Evolutionary conservation across 1,139 yeast species (phyloP).

Genomic region (Geotrichum australiense): DNA sequence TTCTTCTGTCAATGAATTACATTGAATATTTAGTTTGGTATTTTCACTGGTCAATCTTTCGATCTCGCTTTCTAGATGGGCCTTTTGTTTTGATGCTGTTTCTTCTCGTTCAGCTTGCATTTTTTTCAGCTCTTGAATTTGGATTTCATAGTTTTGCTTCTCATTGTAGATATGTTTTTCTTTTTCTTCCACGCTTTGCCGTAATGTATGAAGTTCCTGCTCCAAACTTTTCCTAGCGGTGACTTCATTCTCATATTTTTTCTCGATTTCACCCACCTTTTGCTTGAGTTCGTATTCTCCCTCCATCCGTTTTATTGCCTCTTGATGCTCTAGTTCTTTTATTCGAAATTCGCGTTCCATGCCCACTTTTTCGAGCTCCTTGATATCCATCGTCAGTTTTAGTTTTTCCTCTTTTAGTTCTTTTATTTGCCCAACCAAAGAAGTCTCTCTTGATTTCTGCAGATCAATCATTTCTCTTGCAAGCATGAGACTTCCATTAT

Average conservation of each 20-base stretch:
- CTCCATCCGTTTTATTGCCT: slow-evolving; percentile 2
- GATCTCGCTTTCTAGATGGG: slow-evolving; percentile 20
- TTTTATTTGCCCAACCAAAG: slow-evolving; percentile 17
- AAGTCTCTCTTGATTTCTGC: slow-evolving; percentile 13
- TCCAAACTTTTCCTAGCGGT: slow-evolving; percentile 21
- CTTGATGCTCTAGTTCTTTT: slow-evolving; percentile 18
- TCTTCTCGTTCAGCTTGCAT: slow-evolving; percentile 23
- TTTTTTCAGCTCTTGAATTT: slow-evolving; percentile 20
- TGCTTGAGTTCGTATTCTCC: slow-evolving; percentile 13
- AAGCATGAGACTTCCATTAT: slow-evolving; percentile 3
- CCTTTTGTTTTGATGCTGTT: slow-evolving; percentile 20
- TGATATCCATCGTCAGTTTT: slow-evolving; percentile 33
- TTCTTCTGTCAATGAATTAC: neutral
- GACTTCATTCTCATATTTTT: slow-evolving; percentile 23
- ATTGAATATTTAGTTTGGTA: slow-evolving; percentile 8
- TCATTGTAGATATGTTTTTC: slow-evolving; percentile 1
- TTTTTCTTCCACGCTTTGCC: slow-evolving; percentile 9
- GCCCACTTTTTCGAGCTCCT: slow-evolving; percentile 9
- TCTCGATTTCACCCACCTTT: slow-evolving; percentile 8
- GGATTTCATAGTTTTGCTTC: slow-evolving; percentile 1
- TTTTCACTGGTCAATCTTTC: slow-evolving; percentile 11
- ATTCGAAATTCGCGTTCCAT: slow-evolving; percentile 21
- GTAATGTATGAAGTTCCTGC: neutral
- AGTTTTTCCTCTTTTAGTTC: slow-evolving; percentile 21
- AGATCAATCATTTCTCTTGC: slow-evolving; percentile 14